Evolutionary conservation across 1,284 basidiomycete species (phyloP).

Genomic region (Irpex lacteus): DNA sequence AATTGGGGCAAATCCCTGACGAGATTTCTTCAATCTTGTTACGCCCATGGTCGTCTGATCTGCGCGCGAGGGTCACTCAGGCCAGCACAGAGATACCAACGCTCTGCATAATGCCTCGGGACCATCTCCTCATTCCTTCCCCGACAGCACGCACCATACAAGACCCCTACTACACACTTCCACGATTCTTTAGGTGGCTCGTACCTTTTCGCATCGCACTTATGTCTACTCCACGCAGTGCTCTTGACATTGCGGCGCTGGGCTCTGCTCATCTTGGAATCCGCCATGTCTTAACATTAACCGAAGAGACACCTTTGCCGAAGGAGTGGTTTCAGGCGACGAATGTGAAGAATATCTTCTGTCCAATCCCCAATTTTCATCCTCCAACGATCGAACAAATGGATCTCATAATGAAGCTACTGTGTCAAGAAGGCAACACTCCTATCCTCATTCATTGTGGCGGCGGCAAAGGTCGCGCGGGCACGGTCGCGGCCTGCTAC

Average conservation of each 20-base stretch:
- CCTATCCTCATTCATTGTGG: slow-evolving; percentile 61
- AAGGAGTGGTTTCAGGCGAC: slow-evolving; percentile 44
- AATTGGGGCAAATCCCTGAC: slow-evolving; percentile 35
- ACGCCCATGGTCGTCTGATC: slow-evolving; percentile 38
- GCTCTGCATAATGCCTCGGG: slow-evolving; percentile 40
- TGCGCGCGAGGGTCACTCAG: slow-evolving; percentile 34
- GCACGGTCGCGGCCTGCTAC: slow-evolving; percentile 60
- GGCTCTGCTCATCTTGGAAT: slow-evolving; percentile 46
- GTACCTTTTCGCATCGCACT: slow-evolving; percentile 55
- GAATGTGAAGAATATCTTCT: slow-evolving; percentile 48
- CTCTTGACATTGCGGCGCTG: slow-evolving; percentile 48
- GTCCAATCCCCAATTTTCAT: slow-evolving; percentile 52
- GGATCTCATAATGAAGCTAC: slow-evolving; percentile 48
- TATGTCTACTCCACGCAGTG: slow-evolving; percentile 55
- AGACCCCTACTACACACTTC: slow-evolving; percentile 37
- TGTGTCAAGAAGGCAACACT: slow-evolving; percentile 41
- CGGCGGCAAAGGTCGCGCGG: slow-evolving; percentile 61
- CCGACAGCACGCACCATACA: not conserved
- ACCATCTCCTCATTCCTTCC: slow-evolving; percentile 39
- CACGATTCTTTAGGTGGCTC: slow-evolving; percentile 61
- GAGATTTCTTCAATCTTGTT: slow-evolving; percentile 33
- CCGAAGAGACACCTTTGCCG: slow-evolving; percentile 52
- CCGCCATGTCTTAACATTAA: slow-evolving; percentile 56
- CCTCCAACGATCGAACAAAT: slow-evolving; percentile 59
- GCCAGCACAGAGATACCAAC: slow-evolving; percentile 28